Percentiles rank a stretch among this genome's conserved stretches.
phyloP scores from a whole-genome alignment of 306 rosid species.

The Urtica urens region DNA sequence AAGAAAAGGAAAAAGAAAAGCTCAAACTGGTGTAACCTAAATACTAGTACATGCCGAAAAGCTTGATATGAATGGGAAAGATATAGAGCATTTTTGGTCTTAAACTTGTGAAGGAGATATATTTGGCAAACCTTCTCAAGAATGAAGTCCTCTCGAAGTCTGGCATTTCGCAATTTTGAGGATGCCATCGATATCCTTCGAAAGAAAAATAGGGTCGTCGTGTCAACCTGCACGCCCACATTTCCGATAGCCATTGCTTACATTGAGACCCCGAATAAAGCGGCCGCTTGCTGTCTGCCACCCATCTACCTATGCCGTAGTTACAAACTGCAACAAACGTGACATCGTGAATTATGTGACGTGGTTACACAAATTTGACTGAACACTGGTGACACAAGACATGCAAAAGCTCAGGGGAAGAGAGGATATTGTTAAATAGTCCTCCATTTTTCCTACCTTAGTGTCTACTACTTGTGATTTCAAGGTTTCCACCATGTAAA shows the following conservation, averaged over 20 bases:
- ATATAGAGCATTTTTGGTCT: no score
- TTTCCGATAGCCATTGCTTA: constrained; percentile 70
- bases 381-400: not conserved
- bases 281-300: constrained; percentile 54
- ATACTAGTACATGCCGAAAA: no score
- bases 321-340: constrained; percentile 51
- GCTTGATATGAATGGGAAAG: not conserved
- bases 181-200: constrained; percentile 81
- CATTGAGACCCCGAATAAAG: constrained; percentile 74
- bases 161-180: constrained; percentile 59
- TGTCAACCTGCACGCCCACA: constrained; percentile 93
- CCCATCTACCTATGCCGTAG: constrained; percentile 89
- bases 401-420: constrained; percentile 1
- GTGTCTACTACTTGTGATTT: no score
- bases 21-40: no score
- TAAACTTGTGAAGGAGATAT: no score
- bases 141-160: constrained; percentile 55
- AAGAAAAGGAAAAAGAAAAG: no score
- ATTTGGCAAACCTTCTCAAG: constrained; percentile 84
- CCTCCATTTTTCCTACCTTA: no score
- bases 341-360: not conserved
- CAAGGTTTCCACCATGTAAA: no score
- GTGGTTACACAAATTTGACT: not conserved
- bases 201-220: constrained; percentile 62
- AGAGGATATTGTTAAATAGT: no score